Percentiles rank a stretch among this genome's conserved stretches.
phyloP scores from a whole-genome alignment of 768 basidiomycete species.

The Gloeostereum incarnatum region DNA sequence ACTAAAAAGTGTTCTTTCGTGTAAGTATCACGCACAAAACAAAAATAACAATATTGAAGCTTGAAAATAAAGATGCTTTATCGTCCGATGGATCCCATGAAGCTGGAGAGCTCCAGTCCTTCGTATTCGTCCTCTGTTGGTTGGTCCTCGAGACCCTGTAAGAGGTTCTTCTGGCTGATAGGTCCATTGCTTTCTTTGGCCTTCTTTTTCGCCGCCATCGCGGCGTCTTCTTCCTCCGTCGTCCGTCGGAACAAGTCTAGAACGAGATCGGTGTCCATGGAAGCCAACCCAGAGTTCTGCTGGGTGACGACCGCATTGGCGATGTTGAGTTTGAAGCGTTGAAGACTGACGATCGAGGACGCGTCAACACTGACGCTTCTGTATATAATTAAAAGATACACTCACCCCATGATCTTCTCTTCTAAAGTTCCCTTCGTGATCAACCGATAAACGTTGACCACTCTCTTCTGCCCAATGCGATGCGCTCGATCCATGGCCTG shows the following conservation, averaged over 20 bases:
- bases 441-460: conserved; percentile 96
- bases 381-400: conserved; percentile 26
- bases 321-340: conserved; percentile 98
- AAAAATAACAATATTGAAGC: too few relatives aligned
- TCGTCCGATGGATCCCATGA: conserved; percentile 77
- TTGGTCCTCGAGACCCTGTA: conserved; percentile 86
- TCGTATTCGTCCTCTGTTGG: conserved; percentile 92
- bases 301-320: conserved; percentile 96
- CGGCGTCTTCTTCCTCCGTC: conserved; percentile 63
- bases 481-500: conserved; percentile 99
- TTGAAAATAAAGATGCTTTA: conserved; percentile 17
- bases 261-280: conserved; percentile 97
- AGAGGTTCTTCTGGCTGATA: conserved; percentile 69
- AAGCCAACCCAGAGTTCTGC: conserved; percentile 87
- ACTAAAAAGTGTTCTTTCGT: not conserved
- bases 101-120: conserved; percentile 75
- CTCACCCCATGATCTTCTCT: conserved; percentile 99
- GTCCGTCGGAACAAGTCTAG: conserved; percentile 87
- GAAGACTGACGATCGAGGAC: conserved; percentile 49
- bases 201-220: conserved; percentile 44
- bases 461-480: conserved; percentile 96
- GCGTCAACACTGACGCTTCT: too few relatives aligned
- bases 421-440: conserved; percentile 96
- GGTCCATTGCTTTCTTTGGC: conserved; percentile 46
- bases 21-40: conserved; percentile 5